phyloP scores from a whole-genome alignment of 2,329 filamentous ascomycete species.

The Mariannaea elegans region DNA sequence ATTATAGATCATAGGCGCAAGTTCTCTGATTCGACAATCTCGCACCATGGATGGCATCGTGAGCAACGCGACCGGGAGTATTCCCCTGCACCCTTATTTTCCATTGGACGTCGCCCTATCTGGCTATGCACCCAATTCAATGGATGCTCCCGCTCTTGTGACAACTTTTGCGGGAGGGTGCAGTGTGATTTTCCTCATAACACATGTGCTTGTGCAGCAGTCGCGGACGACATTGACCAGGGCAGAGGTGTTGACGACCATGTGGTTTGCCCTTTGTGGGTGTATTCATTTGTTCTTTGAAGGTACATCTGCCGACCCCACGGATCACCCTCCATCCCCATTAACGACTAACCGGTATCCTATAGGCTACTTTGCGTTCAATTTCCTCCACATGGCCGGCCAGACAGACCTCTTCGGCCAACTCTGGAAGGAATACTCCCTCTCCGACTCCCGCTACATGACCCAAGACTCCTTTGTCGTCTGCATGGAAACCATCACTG shows the following conservation, averaged over 20 bases:
- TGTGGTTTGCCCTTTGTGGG: slow-evolving; percentile 82
- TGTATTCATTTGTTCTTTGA: slow-evolving; percentile 57
- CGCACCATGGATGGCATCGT: slow-evolving; percentile 26
- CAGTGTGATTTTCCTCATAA: slow-evolving; percentile 63
- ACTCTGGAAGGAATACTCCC: slow-evolving; percentile 67
- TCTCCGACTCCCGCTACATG: slow-evolving; percentile 65
- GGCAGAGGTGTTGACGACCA: slow-evolving; percentile 65
- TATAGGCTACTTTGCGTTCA: slow-evolving; percentile 58
- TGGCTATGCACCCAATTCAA: slow-evolving; percentile 73
- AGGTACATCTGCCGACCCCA: slow-evolving; percentile 37
- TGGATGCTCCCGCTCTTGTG: slow-evolving; percentile 66
- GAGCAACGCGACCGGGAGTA: slow-evolving; percentile 20
- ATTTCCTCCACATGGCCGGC: slow-evolving; percentile 52
- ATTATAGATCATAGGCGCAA: neutral
- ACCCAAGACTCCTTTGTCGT: slow-evolving; percentile 62
- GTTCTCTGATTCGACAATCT: neutral
- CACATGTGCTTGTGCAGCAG: slow-evolving; percentile 62
- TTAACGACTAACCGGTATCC: neutral
- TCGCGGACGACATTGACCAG: slow-evolving; percentile 61
- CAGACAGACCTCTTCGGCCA: slow-evolving; percentile 58
- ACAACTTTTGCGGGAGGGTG: slow-evolving; percentile 66
- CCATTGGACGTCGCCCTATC: slow-evolving; percentile 70
- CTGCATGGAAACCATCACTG: slow-evolving; percentile 65
- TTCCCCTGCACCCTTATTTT: slow-evolving; percentile 71
- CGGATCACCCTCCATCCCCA: neutral